Evolutionary conservation across 306 rosid genomes (phyloP), one percentile per base, ranked within the genome.

Genomic region (Mimosa bimucronata): DNA sequence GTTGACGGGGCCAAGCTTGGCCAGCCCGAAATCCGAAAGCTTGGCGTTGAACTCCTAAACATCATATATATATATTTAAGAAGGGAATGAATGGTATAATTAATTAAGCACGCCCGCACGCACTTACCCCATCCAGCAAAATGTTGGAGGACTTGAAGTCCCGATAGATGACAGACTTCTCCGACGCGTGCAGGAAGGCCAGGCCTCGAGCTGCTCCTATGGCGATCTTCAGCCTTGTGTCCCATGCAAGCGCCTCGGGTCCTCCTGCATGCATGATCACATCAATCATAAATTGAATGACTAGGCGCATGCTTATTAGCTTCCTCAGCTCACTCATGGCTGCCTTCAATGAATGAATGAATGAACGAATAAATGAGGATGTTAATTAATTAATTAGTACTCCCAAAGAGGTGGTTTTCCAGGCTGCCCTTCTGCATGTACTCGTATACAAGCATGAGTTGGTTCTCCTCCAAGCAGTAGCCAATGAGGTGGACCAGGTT

Each of bases 141-240:
- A 95, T 91, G 74, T 93, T 95, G 2, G 99, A 89, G 23, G 99
- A 80, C 82, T 95, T 95, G 65, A 95, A 93, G 83, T 93, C 98
- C 28, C 98, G 85, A 42, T 93, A 95, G 14, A 95, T 95, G 23
- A 91, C 97, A 0, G 89, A 84, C 6, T 90, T 95, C 44, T 89
- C 85, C 0, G 97, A 87, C 1, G 74, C 88, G 41, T 93, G 99
- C 52, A 93, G 71, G 74, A 89, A 93, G 8, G 78, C 80, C 4
- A 95, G 84, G 0, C 99, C 98, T 67, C 81, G 80, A 0, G 98
- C 99, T 0, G 98, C 99, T 60, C 97, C 99, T 14, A 87, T 87
- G 12, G 97, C 99, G 69, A 95, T 89, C 71, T 90, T 87, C 0
- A 95, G 83, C 71, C 99, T 85, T 30, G 42, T 53, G 9, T 84